These are phyloP conservation scores for Heimioporus retisporus DNA, from an alignment of 1,284 basidiomycete species.

Conservation along the genomic window DNA sequence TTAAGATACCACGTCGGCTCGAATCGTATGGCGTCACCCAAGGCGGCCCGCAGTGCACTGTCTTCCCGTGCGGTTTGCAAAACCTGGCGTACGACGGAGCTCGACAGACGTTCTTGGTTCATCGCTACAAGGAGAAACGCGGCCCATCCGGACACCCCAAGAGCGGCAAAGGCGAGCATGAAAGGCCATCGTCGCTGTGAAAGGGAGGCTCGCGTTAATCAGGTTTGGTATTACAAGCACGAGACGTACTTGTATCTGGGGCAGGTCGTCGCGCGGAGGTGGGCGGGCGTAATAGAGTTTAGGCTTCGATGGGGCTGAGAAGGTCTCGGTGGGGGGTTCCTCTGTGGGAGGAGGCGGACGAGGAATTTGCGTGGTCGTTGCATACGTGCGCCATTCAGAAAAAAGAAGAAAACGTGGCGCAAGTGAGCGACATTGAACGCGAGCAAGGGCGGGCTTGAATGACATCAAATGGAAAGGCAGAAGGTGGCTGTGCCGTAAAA, in stretches of 20 bases:
- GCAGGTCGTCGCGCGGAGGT: constrained; percentile 52
- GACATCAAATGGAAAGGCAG: too few relatives aligned
- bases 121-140: constrained; percentile 75
- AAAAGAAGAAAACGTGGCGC: constrained; percentile 17
- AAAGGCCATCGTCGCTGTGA: constrained; percentile 67
- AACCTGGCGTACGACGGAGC: constrained; percentile 76
- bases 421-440: constrained; percentile 12
- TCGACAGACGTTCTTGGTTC: constrained; percentile 83
- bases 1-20: constrained; percentile 84
- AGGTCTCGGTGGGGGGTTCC: constrained; percentile 37
- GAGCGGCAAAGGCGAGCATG: constrained; percentile 57
- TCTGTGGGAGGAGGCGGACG: constrained; percentile 36
- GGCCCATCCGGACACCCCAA: constrained; percentile 73
- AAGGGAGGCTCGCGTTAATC: not conserved
- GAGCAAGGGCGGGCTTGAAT: constrained; percentile 6
- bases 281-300: constrained; percentile 45
- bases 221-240: too few relatives aligned
- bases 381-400: constrained; percentile 24
- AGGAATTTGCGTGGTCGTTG: constrained; percentile 28
- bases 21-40: constrained; percentile 77
- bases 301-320: constrained; percentile 47
- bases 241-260: constrained; percentile 50
- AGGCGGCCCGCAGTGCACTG: constrained; percentile 56
- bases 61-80: constrained; percentile 67
- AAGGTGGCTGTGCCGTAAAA: too few relatives aligned